A percentile compares a stretch with the other conserved stretches of the same genome.
Evolutionary conservation across 371 early-diverging fungal species (phyloP).

Genomic region (Mucor mucedo): DNA sequence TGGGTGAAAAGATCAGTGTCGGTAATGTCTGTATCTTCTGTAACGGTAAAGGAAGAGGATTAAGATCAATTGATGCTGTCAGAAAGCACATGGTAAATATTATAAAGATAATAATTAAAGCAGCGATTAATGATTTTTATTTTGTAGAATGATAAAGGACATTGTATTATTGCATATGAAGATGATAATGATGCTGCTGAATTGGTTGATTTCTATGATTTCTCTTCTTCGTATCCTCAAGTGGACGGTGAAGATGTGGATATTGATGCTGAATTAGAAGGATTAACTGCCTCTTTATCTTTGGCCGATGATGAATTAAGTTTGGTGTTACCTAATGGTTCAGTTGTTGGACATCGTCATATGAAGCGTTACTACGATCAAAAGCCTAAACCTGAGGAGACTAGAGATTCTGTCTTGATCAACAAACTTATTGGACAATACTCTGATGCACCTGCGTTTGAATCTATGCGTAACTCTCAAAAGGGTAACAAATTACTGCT

Average conservation of each 20-base stretch:
- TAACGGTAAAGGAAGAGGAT: constrained; percentile 87
- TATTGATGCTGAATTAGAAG: constrained; percentile 58
- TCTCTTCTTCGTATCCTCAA: constrained; percentile 53
- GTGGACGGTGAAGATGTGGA: constrained; percentile 58
- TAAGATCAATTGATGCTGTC: constrained; percentile 89
- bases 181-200: constrained; percentile 89
- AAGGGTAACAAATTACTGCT: constrained; percentile 30
- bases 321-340: constrained; percentile 86
- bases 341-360: constrained; percentile 83
- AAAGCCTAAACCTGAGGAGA: constrained; percentile 71
- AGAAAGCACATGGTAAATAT: constrained; percentile 47
- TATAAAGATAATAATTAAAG: not conserved
- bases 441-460: constrained; percentile 41
- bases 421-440: constrained; percentile 59
- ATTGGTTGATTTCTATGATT: constrained; percentile 94
- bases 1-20: constrained; percentile 90
- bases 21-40: constrained; percentile 95
- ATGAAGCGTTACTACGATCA: constrained; percentile 88
- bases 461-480: constrained; percentile 37
- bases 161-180: constrained; percentile 93
- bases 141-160: constrained; percentile 83
- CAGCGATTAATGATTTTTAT: not conserved
- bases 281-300: constrained; percentile 31
- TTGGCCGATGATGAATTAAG: constrained; percentile 80
- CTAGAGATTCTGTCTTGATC: constrained; percentile 53